Percentiles rank a stretch among this genome's conserved stretches.
Conservation (phyloP, 257 asterid species). For the Nicotiana undulata region DNA sequence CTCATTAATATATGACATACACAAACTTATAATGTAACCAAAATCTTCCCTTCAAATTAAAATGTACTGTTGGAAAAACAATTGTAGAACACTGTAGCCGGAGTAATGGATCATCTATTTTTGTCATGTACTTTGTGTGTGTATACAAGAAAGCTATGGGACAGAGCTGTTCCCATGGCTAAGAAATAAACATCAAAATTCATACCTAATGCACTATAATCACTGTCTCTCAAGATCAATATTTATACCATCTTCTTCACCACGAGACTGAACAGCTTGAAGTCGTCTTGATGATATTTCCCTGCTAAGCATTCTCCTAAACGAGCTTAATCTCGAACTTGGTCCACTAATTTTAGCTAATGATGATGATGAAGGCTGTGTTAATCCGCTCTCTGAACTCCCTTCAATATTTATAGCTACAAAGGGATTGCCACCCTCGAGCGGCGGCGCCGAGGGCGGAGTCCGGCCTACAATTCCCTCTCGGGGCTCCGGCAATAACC, state of each 20-base stretch:
- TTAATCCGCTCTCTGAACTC: conserved; percentile 5
- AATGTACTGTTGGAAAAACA: background rate
- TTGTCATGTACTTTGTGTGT: background rate
- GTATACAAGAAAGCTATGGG: background rate
- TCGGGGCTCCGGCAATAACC: conserved; percentile 41
- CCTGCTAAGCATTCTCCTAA: conserved; percentile 52
- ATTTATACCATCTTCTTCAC: conserved; percentile 25
- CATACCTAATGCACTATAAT: background rate
- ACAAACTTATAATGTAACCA: too few relatives aligned
- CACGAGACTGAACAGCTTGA: conserved; percentile 35
- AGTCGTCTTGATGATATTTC: conserved; percentile 55
- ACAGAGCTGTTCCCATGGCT: too few relatives aligned
- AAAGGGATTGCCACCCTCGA: conserved; percentile 2
- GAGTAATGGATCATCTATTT: background rate
- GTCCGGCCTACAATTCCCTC: conserved; percentile 30
- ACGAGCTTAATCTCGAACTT: conserved; percentile 64
- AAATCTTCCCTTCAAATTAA: background rate
- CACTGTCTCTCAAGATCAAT: conserved; percentile 65
- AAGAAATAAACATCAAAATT: background rate
- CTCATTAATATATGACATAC: too few relatives aligned
- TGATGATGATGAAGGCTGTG: background rate
- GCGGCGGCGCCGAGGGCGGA: conserved; percentile 40
- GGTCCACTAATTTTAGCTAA: conserved; percentile 32
- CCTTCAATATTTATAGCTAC: conserved; percentile 12
- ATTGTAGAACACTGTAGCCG: background rate